Evolutionary conservation across 495 filamentous ascomycete genomes (phyloP), one percentile per base, ranked within the genome.

Genomic region (Penicillium maclennaniae): DNA sequence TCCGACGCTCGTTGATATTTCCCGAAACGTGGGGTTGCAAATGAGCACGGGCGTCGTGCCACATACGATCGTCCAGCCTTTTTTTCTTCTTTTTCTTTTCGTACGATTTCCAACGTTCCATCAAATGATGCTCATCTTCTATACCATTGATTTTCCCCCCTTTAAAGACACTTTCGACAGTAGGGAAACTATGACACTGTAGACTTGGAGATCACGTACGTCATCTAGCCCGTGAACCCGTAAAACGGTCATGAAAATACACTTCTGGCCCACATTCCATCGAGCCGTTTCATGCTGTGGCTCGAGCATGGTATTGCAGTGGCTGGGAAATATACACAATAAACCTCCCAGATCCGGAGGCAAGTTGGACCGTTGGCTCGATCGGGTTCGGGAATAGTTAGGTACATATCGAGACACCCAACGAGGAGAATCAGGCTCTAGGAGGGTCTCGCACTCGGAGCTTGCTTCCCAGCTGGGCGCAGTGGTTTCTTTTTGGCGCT

Each of bases 11-110:
- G 54, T 56, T 15, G 53, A 54, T 47, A 16, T 58, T 58, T 43
- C 56, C 56, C 54, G 47, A 53, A 58, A 54, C 56, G 56, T 58
- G 56, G 56, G 51, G 56, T 47, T 54, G 23, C 19, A 45, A 44
- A 34, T 8, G 39, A 50, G 28, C 48, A 41, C 34, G 34, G 20
- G 34, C 37, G 27, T 49, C 17, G 47, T 40, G 4, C 38, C 5
- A 40, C 38, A 19, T 40, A 12, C 10, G 31, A 34, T 34, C 31
- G 31, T 34, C 31, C 31, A 14, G 14, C 31, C 2, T 34, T 3
- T 12, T 34, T 6, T 4, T 26, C 2, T n/a, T 37, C 15, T 6
- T 4, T 26, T 1, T n/a, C 25, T 47, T 14, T 6, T 47, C 31
- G 2, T 23, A 23, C 23, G 28, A n/a, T 19, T 15, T 21, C 10